phyloP scores from a whole-genome alignment of 257 asterid species.

The Pogostemon cablin region DNA sequence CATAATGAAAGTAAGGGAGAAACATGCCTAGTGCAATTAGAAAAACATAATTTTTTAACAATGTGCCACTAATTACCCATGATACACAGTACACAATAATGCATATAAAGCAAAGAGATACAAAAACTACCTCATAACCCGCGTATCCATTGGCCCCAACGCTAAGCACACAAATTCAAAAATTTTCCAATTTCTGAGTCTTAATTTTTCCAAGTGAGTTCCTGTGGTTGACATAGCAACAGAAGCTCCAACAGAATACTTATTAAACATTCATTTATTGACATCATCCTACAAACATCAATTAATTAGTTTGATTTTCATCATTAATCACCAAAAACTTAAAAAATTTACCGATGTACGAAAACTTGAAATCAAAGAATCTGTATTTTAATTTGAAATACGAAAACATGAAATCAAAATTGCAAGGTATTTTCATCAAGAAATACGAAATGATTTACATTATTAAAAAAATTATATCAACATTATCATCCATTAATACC shows the following conservation, averaged over 20 bases:
- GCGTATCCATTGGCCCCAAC: no score
- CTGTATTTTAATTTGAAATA: no score
- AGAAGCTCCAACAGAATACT: conserved; percentile 50
- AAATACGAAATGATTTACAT: no score
- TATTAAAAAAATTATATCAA: no score
- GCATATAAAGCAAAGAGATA: neutral
- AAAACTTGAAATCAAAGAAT: no score
- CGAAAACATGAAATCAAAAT: no score
- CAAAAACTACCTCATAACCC: no score
- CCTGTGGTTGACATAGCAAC: conserved; percentile 48
- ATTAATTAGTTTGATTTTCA: neutral
- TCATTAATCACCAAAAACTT: neutral
- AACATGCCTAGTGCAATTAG: neutral
- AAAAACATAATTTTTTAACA: neutral
- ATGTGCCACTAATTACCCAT: neutral
- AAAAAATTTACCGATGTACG: no score
- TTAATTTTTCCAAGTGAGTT: conserved; percentile 42
- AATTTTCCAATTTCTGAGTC: conserved; percentile 48
- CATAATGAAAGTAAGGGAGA: neutral
- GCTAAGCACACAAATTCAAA: conserved; percentile 65
- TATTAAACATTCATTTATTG: conserved; percentile 37
- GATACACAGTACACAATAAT: neutral
- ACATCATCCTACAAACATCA: conserved; percentile 44
- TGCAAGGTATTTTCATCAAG: no score
- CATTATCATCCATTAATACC: no score